phyloP scores from a whole-genome alignment of 176 grass and related monocot genomes.

The Urochloa ruziziensis region DNA sequence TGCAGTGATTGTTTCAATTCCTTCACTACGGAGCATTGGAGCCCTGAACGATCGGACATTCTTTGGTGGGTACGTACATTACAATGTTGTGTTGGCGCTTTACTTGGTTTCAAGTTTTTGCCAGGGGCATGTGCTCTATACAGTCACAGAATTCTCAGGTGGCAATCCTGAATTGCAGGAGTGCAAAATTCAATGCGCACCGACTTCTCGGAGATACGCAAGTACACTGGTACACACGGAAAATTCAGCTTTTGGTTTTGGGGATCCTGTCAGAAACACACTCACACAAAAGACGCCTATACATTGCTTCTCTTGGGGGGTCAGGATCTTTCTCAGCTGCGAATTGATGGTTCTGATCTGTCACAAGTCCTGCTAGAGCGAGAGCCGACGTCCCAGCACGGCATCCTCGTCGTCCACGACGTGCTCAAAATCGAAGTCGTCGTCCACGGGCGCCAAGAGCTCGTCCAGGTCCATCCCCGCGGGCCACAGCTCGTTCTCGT shows the following conservation, averaged over 20 bases:
- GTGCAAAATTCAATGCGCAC: background rate
- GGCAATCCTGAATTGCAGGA: background rate
- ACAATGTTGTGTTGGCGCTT: background rate
- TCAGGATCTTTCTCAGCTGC: background rate
- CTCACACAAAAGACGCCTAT: constrained; percentile 12
- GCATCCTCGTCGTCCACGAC: constrained; percentile 7
- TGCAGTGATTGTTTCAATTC: background rate
- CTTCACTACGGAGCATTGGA: background rate
- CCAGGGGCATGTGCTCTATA: background rate
- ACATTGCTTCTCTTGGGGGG: constrained; percentile 15
- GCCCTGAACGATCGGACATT: background rate
- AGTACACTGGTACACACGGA: background rate
- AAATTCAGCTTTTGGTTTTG: background rate
- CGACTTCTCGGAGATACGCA: background rate
- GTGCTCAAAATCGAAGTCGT: constrained; percentile 42
- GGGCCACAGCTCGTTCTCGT: constrained; percentile 41
- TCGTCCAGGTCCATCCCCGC: constrained; percentile 51
- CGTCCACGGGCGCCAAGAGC: constrained; percentile 39
- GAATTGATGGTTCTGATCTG: background rate
- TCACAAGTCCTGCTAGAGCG: constrained; percentile 27
- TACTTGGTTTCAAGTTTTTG: background rate
- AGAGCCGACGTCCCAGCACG: constrained; percentile 39
- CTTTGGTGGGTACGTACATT: background rate
- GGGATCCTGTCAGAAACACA: constrained; percentile 16
- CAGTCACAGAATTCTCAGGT: background rate